A percentile compares a stretch with the other conserved stretches of the same genome.
Conservation (phyloP, 1,139 yeast genomes). For the Geotrichum histeridarum region DNA sequence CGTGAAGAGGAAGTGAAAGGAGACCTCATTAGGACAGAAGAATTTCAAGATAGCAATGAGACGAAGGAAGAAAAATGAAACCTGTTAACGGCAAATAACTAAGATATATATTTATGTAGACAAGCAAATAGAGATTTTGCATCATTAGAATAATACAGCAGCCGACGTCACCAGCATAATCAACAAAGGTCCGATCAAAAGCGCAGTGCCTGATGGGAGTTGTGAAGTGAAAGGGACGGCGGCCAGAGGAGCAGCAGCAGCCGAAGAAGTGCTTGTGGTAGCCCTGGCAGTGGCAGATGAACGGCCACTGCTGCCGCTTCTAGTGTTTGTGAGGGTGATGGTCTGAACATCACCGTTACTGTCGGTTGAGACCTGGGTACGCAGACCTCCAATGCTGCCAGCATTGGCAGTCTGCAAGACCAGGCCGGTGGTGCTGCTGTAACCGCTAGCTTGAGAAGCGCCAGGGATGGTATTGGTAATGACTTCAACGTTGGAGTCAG, state of each 20-base stretch:
- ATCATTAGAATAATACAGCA: neutral
- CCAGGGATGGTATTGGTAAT: conserved; percentile 21
- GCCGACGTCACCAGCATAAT: neutral
- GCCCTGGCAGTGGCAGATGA: neutral
- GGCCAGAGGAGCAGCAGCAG: neutral
- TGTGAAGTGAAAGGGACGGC: too few species aligned
- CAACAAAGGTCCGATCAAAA: neutral
- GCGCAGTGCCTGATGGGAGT: neutral
- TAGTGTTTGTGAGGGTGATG: neutral
- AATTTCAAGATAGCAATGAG: neutral
- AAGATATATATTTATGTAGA: neutral
- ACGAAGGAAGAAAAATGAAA: neutral
- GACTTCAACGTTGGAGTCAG: conserved; percentile 25
- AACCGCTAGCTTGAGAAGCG: conserved; percentile 15
- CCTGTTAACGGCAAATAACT: too few species aligned
- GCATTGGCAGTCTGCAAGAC: conserved; percentile 1
- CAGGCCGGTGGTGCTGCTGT: conserved; percentile 14
- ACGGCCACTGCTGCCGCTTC: neutral
- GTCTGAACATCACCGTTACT: conserved; percentile 2
- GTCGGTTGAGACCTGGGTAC: conserved; percentile 4
- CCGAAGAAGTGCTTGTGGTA: neutral
- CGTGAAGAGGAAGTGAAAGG: neutral
- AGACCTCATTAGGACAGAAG: neutral
- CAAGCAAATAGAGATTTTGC: neutral
- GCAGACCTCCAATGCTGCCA: conserved; percentile 3